Conservation (phyloP, 2,329 filamentous ascomycete genomes). For the Helotiales sp. region DNA sequence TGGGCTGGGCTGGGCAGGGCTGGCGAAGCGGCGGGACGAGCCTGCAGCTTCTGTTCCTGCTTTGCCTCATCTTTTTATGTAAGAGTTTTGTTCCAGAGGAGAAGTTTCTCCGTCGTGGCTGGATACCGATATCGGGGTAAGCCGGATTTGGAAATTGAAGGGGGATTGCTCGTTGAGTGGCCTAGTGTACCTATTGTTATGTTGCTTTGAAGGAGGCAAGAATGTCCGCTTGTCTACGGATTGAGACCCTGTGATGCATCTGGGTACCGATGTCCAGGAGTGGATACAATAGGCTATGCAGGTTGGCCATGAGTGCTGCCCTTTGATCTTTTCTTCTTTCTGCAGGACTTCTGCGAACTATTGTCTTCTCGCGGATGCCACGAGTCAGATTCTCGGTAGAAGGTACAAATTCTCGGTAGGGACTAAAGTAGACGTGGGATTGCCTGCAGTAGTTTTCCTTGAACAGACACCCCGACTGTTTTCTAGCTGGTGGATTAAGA, state of each 20-base stretch:
- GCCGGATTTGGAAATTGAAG: background rate
- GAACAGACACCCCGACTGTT: background rate
- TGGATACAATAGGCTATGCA: background rate
- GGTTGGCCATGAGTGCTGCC: background rate
- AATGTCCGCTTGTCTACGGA: background rate
- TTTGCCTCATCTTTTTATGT: conserved; percentile 9
- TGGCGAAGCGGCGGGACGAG: background rate
- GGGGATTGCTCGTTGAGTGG: background rate
- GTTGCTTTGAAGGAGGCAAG: background rate
- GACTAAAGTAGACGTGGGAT: background rate
- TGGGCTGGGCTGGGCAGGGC: background rate
- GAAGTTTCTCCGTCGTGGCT: background rate
- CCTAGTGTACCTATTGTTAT: background rate
- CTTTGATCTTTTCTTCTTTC: background rate
- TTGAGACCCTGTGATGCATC: background rate
- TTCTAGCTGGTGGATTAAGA: background rate
- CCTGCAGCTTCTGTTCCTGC: background rate
- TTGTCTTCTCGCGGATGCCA: background rate
- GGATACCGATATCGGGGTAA: background rate
- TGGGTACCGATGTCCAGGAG: background rate
- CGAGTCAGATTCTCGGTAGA: background rate
- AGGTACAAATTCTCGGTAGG: background rate
- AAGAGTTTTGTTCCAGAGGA: background rate
- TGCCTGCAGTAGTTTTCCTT: background rate
- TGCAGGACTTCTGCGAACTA: background rate